Percentiles rank a stretch among this genome's conserved stretches.
Evolutionary conservation across 2,329 filamentous ascomycete genomes (phyloP).

Genomic region (Diaporthe capsici): DNA sequence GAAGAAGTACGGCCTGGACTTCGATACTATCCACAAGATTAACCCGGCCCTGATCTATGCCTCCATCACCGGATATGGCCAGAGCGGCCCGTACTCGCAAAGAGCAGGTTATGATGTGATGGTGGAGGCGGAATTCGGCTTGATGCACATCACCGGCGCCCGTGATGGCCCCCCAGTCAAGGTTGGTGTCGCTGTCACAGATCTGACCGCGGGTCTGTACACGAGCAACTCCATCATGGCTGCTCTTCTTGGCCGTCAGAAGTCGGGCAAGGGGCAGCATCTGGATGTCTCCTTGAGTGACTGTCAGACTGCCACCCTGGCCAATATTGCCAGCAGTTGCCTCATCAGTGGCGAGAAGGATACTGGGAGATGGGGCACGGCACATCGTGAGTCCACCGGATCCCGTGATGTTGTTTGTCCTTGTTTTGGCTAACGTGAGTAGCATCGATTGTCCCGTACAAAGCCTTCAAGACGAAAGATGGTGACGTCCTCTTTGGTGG

Average conservation of each 20-base stretch:
- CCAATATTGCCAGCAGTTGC: conserved; percentile 95
- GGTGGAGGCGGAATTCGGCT: conserved; percentile 97
- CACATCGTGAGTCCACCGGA: conserved; percentile 77
- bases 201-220: conserved; percentile 94
- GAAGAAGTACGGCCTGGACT: conserved; percentile 93
- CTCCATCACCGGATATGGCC: conserved; percentile 96
- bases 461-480: conserved; percentile 82
- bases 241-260: conserved; percentile 81
- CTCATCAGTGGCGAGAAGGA: conserved; percentile 91
- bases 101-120: conserved; percentile 98
- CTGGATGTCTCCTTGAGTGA: conserved; percentile 94
- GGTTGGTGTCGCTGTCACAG: conserved; percentile 96
- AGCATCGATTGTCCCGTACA: conserved; percentile 98
- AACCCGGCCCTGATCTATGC: conserved; percentile 94
- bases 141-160: conserved; percentile 98
- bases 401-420: neutral
- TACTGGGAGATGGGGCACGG: conserved; percentile 93
- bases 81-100: conserved; percentile 90
- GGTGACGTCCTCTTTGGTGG: conserved; percentile 80
- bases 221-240: conserved; percentile 97
- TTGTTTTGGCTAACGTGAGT: conserved; percentile 23
- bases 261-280: conserved; percentile 87
- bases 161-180: conserved; percentile 94
- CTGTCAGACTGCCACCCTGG: conserved; percentile 92
- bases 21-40: conserved; percentile 81